Evolutionary conservation across 73 alveolate genomes (phyloP).

Genomic region (Symbiodinium pilosum): DNA sequence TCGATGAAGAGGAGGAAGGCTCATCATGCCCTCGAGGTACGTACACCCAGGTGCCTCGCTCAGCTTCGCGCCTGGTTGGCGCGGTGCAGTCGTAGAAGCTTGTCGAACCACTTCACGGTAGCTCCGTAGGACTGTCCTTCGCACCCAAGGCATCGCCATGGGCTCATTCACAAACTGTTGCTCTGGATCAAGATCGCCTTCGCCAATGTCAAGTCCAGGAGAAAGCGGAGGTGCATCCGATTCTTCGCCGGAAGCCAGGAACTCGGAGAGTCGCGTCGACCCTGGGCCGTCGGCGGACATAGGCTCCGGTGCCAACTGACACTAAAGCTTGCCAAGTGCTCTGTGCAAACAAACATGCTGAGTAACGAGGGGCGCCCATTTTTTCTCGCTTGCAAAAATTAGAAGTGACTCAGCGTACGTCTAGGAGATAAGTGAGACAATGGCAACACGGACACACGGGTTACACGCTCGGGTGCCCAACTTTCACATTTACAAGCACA

Average conservation of each 20-base stretch:
- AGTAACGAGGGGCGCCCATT: too few species aligned
- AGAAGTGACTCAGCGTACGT: too few species aligned
- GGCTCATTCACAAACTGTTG: background rate
- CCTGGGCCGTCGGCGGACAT: background rate
- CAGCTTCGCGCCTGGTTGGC: background rate
- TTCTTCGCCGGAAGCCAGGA: background rate
- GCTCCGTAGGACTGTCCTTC: background rate
- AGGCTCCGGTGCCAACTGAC: background rate
- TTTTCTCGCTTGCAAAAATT: too few species aligned
- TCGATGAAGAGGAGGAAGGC: background rate
- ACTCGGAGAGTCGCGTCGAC: background rate
- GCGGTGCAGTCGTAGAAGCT: background rate
- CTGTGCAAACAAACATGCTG: background rate
- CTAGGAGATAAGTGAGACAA: too few species aligned
- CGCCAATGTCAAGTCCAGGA: background rate
- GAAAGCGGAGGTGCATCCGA: background rate
- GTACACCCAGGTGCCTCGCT: background rate
- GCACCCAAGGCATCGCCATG: background rate
- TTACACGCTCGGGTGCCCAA: too few species aligned
- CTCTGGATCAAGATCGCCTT: background rate
- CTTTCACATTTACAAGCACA: too few species aligned
- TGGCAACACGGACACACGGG: too few species aligned
- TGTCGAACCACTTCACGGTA: background rate
- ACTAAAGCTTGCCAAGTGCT: background rate
- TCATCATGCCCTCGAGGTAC: background rate